A percentile compares a stretch with the other conserved stretches of the same genome.
These are phyloP conservation scores for Zasmidium cellare DNA, from an alignment of 2,329 filamentous ascomycete genomes.

Conservation along the genomic window DNA sequence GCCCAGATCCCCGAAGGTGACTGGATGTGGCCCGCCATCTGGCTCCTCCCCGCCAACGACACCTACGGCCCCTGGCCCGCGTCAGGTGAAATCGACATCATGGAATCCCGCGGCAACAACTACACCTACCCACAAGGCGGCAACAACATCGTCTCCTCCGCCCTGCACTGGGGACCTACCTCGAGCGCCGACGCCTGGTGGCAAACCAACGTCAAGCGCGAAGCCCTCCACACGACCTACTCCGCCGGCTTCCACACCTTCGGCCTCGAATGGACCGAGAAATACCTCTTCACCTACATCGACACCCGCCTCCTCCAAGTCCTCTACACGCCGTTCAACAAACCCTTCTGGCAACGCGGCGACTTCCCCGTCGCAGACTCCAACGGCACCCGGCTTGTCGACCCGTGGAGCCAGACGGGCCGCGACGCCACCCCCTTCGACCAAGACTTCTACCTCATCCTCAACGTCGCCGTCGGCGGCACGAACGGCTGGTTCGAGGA, in stretches of 20 bases:
- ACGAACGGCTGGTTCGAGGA: slow-evolving; percentile 75
- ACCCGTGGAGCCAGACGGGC: slow-evolving; percentile 40
- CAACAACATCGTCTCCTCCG: slow-evolving; percentile 76
- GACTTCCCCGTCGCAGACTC: slow-evolving; percentile 35
- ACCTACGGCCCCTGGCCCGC: slow-evolving; percentile 76
- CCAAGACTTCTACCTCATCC: slow-evolving; percentile 43
- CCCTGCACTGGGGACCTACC: slow-evolving; percentile 81
- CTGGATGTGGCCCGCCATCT: slow-evolving; percentile 92
- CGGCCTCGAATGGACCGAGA: slow-evolving; percentile 82
- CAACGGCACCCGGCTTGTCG: slow-evolving; percentile 39
- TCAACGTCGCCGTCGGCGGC: slow-evolving; percentile 42
- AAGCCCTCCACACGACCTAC: slow-evolving; percentile 74
- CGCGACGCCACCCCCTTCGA: slow-evolving; percentile 41
- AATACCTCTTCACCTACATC: slow-evolving; percentile 85
- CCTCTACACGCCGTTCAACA: slow-evolving; percentile 63
- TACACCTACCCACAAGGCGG: slow-evolving; percentile 73
- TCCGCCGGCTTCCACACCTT: slow-evolving; percentile 70
- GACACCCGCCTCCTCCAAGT: slow-evolving; percentile 78
- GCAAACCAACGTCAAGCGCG: slow-evolving; percentile 76
- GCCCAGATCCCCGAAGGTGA: slow-evolving; percentile 75
- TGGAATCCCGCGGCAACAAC: slow-evolving; percentile 81
- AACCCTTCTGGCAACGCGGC: slow-evolving; percentile 41
- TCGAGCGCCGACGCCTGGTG: slow-evolving; percentile 74
- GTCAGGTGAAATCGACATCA: slow-evolving; percentile 82
- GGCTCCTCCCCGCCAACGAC: slow-evolving; percentile 75